Percentiles rank a stretch among this genome's conserved stretches.
Evolutionary conservation across 371 early-diverging fungal species (phyloP).

Genomic region (Circinella umbellata): DNA sequence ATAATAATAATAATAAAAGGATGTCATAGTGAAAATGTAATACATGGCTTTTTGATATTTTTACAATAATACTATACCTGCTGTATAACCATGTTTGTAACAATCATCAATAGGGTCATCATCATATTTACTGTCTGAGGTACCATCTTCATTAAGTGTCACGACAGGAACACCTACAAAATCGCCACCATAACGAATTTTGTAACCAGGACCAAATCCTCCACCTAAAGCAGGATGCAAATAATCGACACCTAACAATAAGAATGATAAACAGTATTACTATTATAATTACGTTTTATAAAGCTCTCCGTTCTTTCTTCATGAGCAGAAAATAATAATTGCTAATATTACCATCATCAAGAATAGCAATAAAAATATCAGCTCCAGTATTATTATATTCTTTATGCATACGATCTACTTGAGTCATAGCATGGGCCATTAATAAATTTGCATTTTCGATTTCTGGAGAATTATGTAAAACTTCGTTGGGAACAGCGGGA

Average conservation of each 20-base stretch:
- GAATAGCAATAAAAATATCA: conserved; percentile 74
- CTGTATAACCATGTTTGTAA: background rate
- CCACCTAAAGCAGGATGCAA: conserved; percentile 77
- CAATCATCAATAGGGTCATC: conserved; percentile 48
- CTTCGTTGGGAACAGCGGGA: too few relatives aligned
- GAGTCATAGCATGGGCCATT: conserved; percentile 46
- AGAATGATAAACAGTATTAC: conserved; percentile 25
- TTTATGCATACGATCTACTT: conserved; percentile 45
- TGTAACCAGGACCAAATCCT: conserved; percentile 63
- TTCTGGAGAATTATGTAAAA: too few relatives aligned
- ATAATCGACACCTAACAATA: conserved; percentile 64
- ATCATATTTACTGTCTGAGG: conserved; percentile 20
- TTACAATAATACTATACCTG: background rate
- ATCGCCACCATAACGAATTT: conserved; percentile 67
- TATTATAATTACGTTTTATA: background rate
- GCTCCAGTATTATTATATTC: conserved; percentile 57
- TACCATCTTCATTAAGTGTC: conserved; percentile 26
- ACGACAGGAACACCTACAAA: conserved; percentile 53
- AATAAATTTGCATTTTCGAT: conserved; percentile 8
- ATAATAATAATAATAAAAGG: too few relatives aligned
- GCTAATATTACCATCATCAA: conserved; percentile 64
- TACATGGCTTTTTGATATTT: background rate
- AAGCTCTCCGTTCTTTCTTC: too few relatives aligned
- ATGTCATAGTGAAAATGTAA: too few relatives aligned
- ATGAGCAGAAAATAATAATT: background rate